Percentiles rank a stretch among this genome's conserved stretches.
phyloP scores from a whole-genome alignment of 2,329 filamentous ascomycete species.

The Pestalotiopsis sp. region DNA sequence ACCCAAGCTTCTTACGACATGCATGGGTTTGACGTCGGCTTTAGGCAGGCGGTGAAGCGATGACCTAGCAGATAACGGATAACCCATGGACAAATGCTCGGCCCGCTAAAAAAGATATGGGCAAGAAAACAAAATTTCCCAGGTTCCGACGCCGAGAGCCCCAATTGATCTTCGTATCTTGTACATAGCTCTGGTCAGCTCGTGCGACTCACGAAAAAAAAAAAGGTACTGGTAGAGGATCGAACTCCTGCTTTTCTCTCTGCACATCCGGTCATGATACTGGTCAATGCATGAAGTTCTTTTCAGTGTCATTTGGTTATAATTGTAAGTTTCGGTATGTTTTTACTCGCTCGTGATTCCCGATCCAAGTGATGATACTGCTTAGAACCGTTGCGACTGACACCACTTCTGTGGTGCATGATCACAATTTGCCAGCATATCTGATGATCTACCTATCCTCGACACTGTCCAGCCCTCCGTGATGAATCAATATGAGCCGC shows the following conservation, averaged over 20 bases:
- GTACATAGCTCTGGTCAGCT: slow-evolving; percentile 17
- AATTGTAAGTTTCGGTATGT: background rate
- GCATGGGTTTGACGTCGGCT: slow-evolving; percentile 11
- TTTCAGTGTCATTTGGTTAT: background rate
- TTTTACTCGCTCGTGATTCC: background rate
- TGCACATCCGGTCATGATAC: background rate
- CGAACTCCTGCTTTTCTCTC: background rate
- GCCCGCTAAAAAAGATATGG: background rate
- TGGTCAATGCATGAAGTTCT: background rate
- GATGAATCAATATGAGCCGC: slow-evolving; percentile 5
- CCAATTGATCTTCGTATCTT: background rate
- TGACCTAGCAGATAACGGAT: background rate
- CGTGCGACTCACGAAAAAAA: background rate
- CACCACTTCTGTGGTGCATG: slow-evolving; percentile 48
- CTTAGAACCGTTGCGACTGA: slow-evolving; percentile 64
- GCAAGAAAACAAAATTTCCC: slow-evolving; percentile 8
- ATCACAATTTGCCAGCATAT: slow-evolving; percentile 55
- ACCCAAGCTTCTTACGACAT: background rate
- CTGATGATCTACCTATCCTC: slow-evolving; percentile 34
- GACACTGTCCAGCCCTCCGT: slow-evolving; percentile 10
- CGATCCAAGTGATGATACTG: slow-evolving; percentile 47
- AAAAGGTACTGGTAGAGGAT: background rate
- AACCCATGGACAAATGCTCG: slow-evolving; percentile 1
- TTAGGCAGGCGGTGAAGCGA: slow-evolving; percentile 26
- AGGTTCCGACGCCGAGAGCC: background rate